Percentiles rank a stretch among this genome's conserved stretches.
Conservation (phyloP, 768 basidiomycete species). For the Hortiboletus campestris region DNA sequence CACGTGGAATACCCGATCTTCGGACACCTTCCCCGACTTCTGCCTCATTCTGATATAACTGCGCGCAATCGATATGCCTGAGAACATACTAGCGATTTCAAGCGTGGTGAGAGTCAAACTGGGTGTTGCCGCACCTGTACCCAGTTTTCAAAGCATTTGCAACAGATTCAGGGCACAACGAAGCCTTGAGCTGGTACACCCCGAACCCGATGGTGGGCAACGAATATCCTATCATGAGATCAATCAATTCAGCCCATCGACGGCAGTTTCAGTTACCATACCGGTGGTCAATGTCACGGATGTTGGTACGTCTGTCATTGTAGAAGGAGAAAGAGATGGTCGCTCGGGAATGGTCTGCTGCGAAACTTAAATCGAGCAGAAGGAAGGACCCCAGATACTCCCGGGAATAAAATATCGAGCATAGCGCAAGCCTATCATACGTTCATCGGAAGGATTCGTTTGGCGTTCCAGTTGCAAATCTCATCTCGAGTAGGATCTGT, state of each 20-base stretch:
- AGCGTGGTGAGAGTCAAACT: not conserved
- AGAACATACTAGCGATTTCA: not conserved
- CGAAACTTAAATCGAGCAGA: constrained; percentile 1
- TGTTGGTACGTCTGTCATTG: constrained; percentile 8
- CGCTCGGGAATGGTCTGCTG: not conserved
- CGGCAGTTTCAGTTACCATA: not conserved
- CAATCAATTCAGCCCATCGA: not conserved
- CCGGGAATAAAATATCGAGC: not conserved
- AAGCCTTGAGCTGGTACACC: constrained; percentile 17
- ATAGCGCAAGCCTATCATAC: not conserved
- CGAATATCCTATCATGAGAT: constrained; percentile 14
- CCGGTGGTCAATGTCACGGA: constrained; percentile 11
- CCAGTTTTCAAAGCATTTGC: constrained; percentile 22
- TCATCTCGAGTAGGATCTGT: too few species aligned
- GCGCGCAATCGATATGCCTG: constrained; percentile 30
- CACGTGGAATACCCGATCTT: constrained; percentile 20
- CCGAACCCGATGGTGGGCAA: constrained; percentile 30
- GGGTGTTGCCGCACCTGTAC: constrained; percentile 20
- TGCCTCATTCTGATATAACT: constrained; percentile 24
- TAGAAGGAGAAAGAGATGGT: not conserved
- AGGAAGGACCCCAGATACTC: not conserved
- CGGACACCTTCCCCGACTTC: constrained; percentile 28
- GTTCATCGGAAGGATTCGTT: not conserved
- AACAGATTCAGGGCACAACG: constrained; percentile 15
- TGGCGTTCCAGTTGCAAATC: too few species aligned